These are phyloP conservation scores for Nicotiana benthamiana DNA, from an alignment of 257 asterid species.

Conservation along the genomic window DNA sequence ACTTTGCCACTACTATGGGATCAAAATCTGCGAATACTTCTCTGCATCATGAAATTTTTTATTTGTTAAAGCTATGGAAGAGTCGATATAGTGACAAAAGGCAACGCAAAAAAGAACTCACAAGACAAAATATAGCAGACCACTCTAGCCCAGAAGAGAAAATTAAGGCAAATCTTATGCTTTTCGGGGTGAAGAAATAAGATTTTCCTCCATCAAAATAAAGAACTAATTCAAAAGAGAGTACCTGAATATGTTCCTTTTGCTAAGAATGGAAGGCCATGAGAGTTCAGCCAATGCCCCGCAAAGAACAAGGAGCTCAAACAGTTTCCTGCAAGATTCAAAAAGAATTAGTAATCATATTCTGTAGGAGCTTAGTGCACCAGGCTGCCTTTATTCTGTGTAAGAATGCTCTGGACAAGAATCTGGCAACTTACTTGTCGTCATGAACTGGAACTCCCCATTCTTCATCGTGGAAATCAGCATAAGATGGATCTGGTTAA, in stretches of 20 bases:
- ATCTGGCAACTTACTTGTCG: slow-evolving; percentile 51
- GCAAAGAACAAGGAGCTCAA: slow-evolving; percentile 79
- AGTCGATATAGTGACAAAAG: background rate
- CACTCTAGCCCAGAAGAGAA: background rate
- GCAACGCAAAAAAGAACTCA: background rate
- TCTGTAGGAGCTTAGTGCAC: too few relatives aligned
- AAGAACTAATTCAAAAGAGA: background rate
- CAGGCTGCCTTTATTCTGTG: slow-evolving; percentile 9
- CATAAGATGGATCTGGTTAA: slow-evolving; percentile 33
- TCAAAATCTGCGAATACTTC: slow-evolving; percentile 80
- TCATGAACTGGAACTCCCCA: slow-evolving; percentile 52
- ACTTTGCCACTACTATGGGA: slow-evolving; percentile 74
- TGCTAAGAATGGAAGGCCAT: slow-evolving; percentile 86
- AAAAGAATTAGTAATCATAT: background rate
- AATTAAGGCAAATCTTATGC: background rate
- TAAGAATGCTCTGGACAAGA: slow-evolving; percentile 5
- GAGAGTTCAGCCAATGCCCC: slow-evolving; percentile 90
- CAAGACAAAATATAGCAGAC: background rate
- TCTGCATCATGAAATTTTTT: slow-evolving; percentile 34
- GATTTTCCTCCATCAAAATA: background rate
- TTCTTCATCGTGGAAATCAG: slow-evolving; percentile 48
- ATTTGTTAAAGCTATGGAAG: background rate
- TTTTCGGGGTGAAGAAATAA: background rate
- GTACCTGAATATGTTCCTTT: slow-evolving; percentile 67
- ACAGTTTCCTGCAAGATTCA: slow-evolving; percentile 61